Evolutionary conservation across 768 basidiomycete species (phyloP), one percentile per base, ranked within the genome.

Genomic region (Naganishia onofrii): DNA sequence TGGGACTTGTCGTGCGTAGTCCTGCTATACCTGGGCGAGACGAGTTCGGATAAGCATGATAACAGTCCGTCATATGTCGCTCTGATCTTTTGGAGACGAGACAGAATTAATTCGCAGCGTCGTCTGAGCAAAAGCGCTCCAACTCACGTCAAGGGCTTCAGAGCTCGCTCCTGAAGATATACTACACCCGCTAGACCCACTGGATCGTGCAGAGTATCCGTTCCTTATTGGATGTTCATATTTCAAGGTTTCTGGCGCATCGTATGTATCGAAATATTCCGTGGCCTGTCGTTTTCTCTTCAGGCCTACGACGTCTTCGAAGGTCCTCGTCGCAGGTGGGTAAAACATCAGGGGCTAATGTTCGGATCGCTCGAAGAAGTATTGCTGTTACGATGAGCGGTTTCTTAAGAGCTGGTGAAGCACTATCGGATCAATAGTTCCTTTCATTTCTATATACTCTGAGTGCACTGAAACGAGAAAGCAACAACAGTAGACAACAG

Each of bases 151-250:
- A 23, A 51, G 48, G 48, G 48, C 23, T n/a, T 51, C 48, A 8
- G 48, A 51, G 13, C 48, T 51, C 48, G 48, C 48, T 21, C 48
- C 48, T 51, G 48, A 51, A n/a, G 48, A 51, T 51, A 13, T 51
- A 26, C 48, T 51, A 13, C 48, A 26, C 2, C 48, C 21, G 48
- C 48, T 51, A 21, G 48, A 51, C n/a, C 48, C 48, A 51, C 48
- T 51, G 15, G 48, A 51, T 21, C 48, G 48, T 12, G n/a, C 23
- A 3, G 48, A 26, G 21, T 26, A 23, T n/a, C 13, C 48, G 48
- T 51, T 51, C 23, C 48, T 51, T n/a, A 26, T 7, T 23, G 42
- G 42, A 42, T 42, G 42, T 42, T 42, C 42, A 15, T 42, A 42
- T 42, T 42, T 42, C 42, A 15, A 17, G 15, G 21, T n/a, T 3